Percentiles rank a stretch among this genome's conserved stretches.
Conservation (phyloP, 2,329 filamentous ascomycete species). For the Penicillium vulpinum region DNA sequence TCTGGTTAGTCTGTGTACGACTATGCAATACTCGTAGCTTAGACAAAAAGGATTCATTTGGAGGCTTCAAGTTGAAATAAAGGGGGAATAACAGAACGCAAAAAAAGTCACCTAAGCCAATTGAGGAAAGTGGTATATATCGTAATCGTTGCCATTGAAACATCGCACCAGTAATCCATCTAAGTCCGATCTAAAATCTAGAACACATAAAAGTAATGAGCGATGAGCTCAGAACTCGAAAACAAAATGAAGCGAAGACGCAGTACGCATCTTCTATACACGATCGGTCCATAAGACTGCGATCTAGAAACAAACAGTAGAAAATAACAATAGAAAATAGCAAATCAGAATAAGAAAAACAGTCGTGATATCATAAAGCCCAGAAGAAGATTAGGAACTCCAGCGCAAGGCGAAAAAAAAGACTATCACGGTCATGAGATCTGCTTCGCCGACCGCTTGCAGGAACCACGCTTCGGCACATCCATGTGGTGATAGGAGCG, state of each 20-base stretch:
- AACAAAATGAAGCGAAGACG: neutral
- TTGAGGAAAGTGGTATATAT: neutral
- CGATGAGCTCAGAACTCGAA: neutral
- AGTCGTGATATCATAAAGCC: constrained; percentile 4
- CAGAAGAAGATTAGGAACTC: neutral
- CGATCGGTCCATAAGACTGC: neutral
- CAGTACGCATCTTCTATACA: constrained; percentile 7
- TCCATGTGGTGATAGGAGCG: constrained; percentile 56
- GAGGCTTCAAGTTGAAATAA: too few species aligned
- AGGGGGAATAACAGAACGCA: neutral
- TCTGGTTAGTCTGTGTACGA: neutral
- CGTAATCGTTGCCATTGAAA: constrained; percentile 3
- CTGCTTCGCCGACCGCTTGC: constrained; percentile 30
- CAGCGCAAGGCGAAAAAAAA: neutral
- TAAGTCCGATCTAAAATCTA: constrained; percentile 6
- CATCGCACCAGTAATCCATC: constrained; percentile 1
- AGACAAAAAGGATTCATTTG: too few species aligned
- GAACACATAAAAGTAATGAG: neutral
- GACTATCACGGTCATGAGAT: constrained; percentile 1
- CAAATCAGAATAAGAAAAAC: neutral
- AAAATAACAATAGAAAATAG: neutral
- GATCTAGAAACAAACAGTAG: neutral
- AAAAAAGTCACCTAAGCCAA: neutral
- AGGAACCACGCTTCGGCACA: constrained; percentile 41
- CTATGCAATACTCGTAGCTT: neutral